A percentile compares a stretch with the other conserved stretches of the same genome.
Evolutionary conservation across 768 basidiomycete genomes (phyloP).

Genomic region (Boletus rex-veris): DNA sequence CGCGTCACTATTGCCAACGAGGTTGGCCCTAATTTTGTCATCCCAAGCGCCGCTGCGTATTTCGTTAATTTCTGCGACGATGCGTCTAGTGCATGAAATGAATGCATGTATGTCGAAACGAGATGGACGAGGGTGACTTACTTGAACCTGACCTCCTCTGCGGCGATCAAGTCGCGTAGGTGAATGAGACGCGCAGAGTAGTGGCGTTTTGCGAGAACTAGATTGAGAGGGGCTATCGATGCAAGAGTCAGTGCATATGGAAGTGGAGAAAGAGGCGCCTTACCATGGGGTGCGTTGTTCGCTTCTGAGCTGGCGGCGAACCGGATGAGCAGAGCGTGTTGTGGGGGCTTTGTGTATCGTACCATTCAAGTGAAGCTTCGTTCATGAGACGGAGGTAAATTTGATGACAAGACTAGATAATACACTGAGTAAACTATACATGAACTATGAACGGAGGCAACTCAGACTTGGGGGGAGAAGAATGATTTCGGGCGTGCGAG

Average conservation of each 20-base stretch:
- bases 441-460: constrained; percentile 17
- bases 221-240: constrained; percentile 54
- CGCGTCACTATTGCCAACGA: constrained; percentile 13
- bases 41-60: constrained; percentile 71
- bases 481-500: constrained; percentile 57
- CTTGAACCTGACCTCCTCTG: constrained; percentile 81
- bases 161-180: constrained; percentile 63
- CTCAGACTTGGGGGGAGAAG: constrained; percentile 63
- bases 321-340: background rate
- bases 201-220: constrained; percentile 70
- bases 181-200: constrained; percentile 70
- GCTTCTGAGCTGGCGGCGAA: constrained; percentile 43
- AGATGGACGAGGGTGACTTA: constrained; percentile 28
- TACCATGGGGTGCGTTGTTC: constrained; percentile 53
- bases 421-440: constrained; percentile 18
- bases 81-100: constrained; percentile 39
- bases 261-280: constrained; percentile 11
- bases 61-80: constrained; percentile 72
- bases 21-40: constrained; percentile 41
- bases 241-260: constrained; percentile 5
- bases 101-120: background rate
- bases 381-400: constrained; percentile 68
- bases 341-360: background rate
- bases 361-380: constrained; percentile 65
- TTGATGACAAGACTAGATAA: constrained; percentile 57